Conservation (phyloP, 176 grass and related monocot species). For the Bothriochloa decipiens region DNA sequence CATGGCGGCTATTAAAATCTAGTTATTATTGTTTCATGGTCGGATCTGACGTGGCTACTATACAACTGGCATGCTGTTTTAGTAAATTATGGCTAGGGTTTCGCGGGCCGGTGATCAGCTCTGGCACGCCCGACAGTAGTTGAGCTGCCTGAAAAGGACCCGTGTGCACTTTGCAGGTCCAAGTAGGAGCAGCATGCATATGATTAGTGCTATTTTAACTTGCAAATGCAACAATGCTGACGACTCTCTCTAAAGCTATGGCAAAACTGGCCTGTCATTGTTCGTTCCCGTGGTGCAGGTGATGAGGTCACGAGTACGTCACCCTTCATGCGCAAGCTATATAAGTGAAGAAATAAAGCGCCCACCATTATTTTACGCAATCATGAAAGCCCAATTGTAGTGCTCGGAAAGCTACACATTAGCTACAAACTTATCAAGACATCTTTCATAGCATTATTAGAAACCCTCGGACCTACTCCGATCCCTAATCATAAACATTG, state of each 20-base stretch:
- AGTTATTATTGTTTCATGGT: neutral
- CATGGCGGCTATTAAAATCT: neutral
- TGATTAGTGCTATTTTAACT: neutral
- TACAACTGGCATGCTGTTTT: neutral
- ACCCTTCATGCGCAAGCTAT: constrained; percentile 21
- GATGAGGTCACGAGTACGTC: neutral
- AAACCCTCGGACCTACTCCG: neutral
- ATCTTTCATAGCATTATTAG: constrained; percentile 9
- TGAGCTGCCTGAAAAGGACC: constrained; percentile 31
- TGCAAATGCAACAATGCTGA: neutral
- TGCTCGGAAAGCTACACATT: constrained; percentile 33
- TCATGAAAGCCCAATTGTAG: neutral
- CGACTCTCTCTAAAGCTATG: neutral
- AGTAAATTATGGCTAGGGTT: neutral
- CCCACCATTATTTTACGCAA: neutral
- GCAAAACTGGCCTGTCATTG: neutral
- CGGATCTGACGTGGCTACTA: constrained; percentile 27
- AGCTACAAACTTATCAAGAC: neutral
- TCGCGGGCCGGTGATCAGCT: neutral
- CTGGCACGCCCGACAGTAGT: constrained; percentile 30
- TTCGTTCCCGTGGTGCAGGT: neutral
- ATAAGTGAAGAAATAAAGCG: neutral
- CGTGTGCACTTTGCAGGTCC: neutral
- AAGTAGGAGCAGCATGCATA: neutral
- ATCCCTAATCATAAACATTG: neutral